Base-by-base conservation (phyloP, 2,329 filamentous ascomycete genomes). In the Aureobasidium namibiae region DNA sequence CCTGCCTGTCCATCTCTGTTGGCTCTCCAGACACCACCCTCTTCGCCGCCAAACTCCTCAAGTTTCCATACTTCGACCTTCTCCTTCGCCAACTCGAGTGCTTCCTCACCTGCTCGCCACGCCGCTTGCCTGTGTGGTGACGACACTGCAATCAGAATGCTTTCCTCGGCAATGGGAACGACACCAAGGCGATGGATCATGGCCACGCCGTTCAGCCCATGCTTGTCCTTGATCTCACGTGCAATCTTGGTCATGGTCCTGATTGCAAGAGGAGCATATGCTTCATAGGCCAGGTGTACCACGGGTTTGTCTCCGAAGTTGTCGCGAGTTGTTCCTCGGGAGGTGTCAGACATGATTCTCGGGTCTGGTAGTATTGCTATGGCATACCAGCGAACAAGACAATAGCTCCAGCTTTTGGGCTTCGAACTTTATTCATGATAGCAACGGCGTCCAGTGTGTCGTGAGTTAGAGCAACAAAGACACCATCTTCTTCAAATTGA, bases 41-140 rank as follows among this genome's bases (percentile, higher is more conserved):
- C 86, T 23, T 85, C 87, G 1, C 82, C 87, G 46, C 82, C 84
- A 77, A 96, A 96, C 71, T 90, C 88, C 76, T 97, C 92, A 64
- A 85, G 78, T 76, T 96, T 96, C 92, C 92, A 96, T 42, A 99
- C 86, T 77, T 99, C 94, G n/a, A 90, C 90, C 64, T 80, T 84
- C 59, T 82, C 83, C 76, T 97, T 99, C 69, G 89, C 90, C 70
- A 83, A 77, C 76, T 97, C 92, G 61, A 97, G 75, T 34, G 91
- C 88, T 74, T 95, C 90, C 76, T 97, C 92, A 0, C 89, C 92
- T 0, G 88, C 92, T 66, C 78, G 76, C 92, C 92, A 99, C 5
- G 90, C 92, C 14, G 88, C 89, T 66, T 88, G 82, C 8, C 94
- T 80, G 75, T 97, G 94, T 36, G 88, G 84, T 29, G 89, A 82